phyloP scores from a whole-genome alignment of 805 yeast genomes.

The Kluyveromyces dobzhanskii region DNA sequence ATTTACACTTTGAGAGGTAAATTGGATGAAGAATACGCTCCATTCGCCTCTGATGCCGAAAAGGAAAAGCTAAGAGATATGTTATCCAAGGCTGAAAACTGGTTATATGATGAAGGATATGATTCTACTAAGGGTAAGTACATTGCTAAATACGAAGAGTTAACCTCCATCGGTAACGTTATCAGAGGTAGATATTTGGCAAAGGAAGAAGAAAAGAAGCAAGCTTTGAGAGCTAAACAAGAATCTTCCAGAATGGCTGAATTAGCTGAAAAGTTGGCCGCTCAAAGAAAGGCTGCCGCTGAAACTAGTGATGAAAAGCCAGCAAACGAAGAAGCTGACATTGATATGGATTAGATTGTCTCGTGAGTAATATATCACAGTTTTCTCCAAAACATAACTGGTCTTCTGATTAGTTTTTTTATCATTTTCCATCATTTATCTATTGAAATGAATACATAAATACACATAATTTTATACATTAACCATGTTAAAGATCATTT shows the following conservation, averaged over 20 bases:
- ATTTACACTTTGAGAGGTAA: conserved; percentile 96
- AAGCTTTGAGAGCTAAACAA: conserved; percentile 75
- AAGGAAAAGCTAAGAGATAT: conserved; percentile 66
- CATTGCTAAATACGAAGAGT: conserved; percentile 96
- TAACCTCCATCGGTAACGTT: conserved; percentile 88
- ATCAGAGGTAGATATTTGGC: conserved; percentile 92
- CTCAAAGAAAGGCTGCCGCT: conserved; percentile 55
- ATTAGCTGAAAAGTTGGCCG: conserved; percentile 77
- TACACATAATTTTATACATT: background rate
- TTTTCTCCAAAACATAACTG: too few species aligned
- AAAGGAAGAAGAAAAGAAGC: conserved; percentile 92
- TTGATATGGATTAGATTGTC: conserved; percentile 29
- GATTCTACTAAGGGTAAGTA: conserved; percentile 94
- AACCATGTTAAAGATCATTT: background rate
- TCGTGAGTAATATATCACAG: too few species aligned
- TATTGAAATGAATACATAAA: conserved; percentile 3
- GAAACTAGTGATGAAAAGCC: conserved; percentile 16
- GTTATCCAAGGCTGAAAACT: conserved; percentile 85
- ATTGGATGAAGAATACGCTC: conserved; percentile 83
- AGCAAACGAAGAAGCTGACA: conserved; percentile 34
- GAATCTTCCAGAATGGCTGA: conserved; percentile 80
- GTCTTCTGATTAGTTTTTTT: background rate
- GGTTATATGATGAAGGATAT: conserved; percentile 97
- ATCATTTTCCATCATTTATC: too few species aligned
- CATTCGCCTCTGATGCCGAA: conserved; percentile 86